phyloP scores from a whole-genome alignment of 257 asterid genomes.

The Lycium barbarum region DNA sequence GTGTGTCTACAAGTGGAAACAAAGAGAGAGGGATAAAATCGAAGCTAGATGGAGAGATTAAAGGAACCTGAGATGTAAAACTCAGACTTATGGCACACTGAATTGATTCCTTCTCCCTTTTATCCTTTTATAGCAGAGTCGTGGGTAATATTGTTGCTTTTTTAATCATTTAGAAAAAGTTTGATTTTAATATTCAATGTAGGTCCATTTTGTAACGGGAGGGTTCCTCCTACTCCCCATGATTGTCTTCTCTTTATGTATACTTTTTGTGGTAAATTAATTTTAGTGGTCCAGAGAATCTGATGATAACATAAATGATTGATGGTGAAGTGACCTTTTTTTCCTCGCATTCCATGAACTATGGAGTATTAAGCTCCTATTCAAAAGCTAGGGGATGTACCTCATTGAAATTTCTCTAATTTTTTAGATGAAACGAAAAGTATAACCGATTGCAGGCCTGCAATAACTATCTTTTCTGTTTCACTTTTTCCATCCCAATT shows the following conservation, averaged over 20 bases:
- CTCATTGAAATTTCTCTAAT: neutral
- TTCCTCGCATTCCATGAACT: neutral
- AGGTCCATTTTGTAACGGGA: neutral
- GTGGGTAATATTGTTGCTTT: neutral
- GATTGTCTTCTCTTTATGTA: neutral
- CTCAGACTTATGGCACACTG: constrained; percentile 24
- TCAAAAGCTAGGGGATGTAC: neutral
- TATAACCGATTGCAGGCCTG: neutral
- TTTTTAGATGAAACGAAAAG: too few relatives aligned
- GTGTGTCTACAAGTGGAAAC: neutral
- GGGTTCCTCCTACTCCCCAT: neutral
- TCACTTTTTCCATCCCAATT: too few relatives aligned
- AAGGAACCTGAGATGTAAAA: constrained; percentile 18
- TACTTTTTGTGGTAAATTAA: neutral
- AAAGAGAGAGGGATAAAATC: neutral
- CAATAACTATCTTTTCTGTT: too few relatives aligned
- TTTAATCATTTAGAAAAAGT: neutral
- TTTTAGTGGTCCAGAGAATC: neutral
- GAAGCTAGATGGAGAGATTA: neutral
- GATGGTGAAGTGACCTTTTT: constrained; percentile 18
- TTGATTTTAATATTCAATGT: neutral
- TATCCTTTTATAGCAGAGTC: constrained; percentile 19
- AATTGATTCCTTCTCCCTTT: constrained; percentile 14
- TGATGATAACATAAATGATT: constrained; percentile 3
- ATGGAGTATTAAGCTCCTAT: neutral